phyloP scores from a whole-genome alignment of 768 basidiomycete genomes.

The Collybiopsis confluens region DNA sequence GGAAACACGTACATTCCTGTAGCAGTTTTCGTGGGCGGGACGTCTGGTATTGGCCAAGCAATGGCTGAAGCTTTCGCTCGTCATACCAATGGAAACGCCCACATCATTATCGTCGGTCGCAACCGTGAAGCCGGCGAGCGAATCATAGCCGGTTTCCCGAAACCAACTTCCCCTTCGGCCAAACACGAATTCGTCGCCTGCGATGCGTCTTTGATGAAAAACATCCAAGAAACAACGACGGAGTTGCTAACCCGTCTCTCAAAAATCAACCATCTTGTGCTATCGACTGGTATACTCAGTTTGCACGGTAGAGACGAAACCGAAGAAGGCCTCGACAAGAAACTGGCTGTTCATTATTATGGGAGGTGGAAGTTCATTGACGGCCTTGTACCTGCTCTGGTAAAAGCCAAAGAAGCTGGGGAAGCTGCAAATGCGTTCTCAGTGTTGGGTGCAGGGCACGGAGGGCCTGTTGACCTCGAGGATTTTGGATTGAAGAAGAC shows the following conservation, averaged over 20 bases:
- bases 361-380: conserved; percentile 28
- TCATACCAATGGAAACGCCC: conserved; percentile 33
- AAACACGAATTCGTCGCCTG: conserved; percentile 32
- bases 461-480: conserved; percentile 19
- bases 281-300: conserved; percentile 22
- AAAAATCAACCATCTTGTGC: conserved; percentile 30
- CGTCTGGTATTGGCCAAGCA: conserved; percentile 28
- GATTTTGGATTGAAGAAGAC: conserved; percentile 27
- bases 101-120: conserved; percentile 36
- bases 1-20: conserved; percentile 12
- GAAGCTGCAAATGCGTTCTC: conserved; percentile 28
- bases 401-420: conserved; percentile 6
- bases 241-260: conserved; percentile 22
- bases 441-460: conserved; percentile 22
- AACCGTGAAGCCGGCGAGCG: conserved; percentile 28
- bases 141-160: conserved; percentile 28
- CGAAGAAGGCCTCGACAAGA: conserved; percentile 28
- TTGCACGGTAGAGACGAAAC: conserved; percentile 26
- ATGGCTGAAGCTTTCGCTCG: conserved; percentile 30
- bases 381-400: conserved; percentile 25
- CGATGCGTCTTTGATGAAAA: conserved; percentile 32
- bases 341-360: conserved; percentile 29
- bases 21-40: conserved; percentile 22
- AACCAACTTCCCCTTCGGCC: conserved; percentile 12
- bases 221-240: conserved; percentile 22